A percentile compares a stretch with the other conserved stretches of the same genome.
These are phyloP conservation scores for Microbotryum silenes-acaulis DNA, from an alignment of 1,284 basidiomycete genomes.

Conservation along the genomic window DNA sequence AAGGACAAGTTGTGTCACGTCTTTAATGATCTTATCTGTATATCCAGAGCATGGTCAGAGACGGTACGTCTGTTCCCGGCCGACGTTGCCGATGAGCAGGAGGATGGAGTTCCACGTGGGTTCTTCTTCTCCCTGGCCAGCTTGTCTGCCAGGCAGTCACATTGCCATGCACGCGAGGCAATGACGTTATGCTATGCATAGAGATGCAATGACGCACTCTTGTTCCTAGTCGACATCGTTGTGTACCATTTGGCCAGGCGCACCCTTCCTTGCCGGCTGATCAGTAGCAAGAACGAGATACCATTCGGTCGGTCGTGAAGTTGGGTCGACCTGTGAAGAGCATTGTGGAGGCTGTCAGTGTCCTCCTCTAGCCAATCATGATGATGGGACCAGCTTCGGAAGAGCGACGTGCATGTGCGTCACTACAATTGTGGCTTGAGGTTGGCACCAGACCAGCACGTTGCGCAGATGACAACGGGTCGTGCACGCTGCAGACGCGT, in stretches of 20 bases:
- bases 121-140: no score
- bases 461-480: no score
- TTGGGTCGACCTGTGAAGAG: constrained; percentile 20
- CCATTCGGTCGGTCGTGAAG: constrained; percentile 31
- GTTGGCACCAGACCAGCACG: no score
- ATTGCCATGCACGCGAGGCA: background rate
- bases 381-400: no score
- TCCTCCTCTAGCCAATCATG: no score
- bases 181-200: background rate
- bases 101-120: background rate
- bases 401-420: no score
- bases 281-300: constrained; percentile 27
- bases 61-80: background rate
- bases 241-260: constrained; percentile 98
- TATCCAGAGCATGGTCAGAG: background rate
- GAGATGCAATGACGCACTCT: constrained; percentile 46
- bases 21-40: constrained; percentile 84
- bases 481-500: no score
- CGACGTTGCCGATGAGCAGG: background rate
- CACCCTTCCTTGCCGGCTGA: constrained; percentile 67
- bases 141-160: no score
- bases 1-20: constrained; percentile 96
- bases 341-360: background rate
- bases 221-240: constrained; percentile 85
- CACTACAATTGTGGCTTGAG: no score